Evolutionary conservation across 2,329 filamentous ascomycete species (phyloP).

Genomic region (Bipolaris cookei): DNA sequence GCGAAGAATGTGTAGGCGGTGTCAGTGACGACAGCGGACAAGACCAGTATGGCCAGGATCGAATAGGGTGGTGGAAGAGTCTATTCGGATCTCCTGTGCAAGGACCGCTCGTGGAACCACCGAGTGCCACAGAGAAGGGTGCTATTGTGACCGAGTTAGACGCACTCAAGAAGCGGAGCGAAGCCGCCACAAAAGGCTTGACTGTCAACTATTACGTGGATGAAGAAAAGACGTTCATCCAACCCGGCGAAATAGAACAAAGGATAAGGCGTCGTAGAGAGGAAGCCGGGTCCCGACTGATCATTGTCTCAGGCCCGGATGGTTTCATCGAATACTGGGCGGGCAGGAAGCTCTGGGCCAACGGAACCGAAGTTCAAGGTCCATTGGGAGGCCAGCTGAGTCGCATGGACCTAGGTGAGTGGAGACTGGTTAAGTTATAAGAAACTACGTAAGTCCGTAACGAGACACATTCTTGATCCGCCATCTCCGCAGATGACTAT

Average conservation of each 20-base stretch:
- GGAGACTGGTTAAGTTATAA: slow-evolving; percentile 66
- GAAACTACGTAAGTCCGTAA: slow-evolving; percentile 17
- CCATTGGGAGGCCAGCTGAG: slow-evolving; percentile 72
- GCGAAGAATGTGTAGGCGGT: slow-evolving; percentile 70
- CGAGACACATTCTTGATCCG: slow-evolving; percentile 14
- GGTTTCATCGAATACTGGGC: slow-evolving; percentile 85
- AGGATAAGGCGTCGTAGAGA: slow-evolving; percentile 25
- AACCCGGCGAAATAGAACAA: slow-evolving; percentile 46
- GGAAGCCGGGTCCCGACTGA: slow-evolving; percentile 63
- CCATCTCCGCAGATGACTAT: not conserved
- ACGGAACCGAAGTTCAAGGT: slow-evolving; percentile 77
- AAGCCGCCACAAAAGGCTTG: slow-evolving; percentile 27
- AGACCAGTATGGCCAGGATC: slow-evolving; percentile 12
- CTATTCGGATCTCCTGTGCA: slow-evolving; percentile 27
- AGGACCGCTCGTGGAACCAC: slow-evolving; percentile 7
- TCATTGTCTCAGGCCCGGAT: slow-evolving; percentile 89
- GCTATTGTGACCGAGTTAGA: slow-evolving; percentile 32
- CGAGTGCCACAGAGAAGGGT: slow-evolving; percentile 41
- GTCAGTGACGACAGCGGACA: slow-evolving; percentile 55
- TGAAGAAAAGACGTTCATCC: slow-evolving; percentile 73
- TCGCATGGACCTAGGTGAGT: slow-evolving; percentile 63
- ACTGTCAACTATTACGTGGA: slow-evolving; percentile 80
- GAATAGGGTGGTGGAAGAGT: slow-evolving; percentile 38
- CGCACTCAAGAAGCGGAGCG: slow-evolving; percentile 14
- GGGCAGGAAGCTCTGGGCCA: slow-evolving; percentile 77